These are phyloP conservation scores for Wickerhamiella azymoides DNA, from an alignment of 805 yeast species.

Conservation along the genomic window DNA sequence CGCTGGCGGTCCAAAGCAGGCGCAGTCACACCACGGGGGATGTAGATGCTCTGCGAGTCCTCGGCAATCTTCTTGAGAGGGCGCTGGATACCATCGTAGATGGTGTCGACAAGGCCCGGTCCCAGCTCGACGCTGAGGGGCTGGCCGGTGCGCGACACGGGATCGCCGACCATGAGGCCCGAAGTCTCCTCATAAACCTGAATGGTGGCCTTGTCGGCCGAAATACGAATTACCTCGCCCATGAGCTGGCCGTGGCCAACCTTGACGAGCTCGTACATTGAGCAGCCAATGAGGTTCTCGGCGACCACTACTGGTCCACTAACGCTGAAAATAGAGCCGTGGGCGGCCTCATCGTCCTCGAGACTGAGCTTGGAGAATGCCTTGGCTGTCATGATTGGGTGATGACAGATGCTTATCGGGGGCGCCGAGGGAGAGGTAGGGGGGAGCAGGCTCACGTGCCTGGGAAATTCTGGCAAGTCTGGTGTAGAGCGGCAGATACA, in stretches of 20 bases:
- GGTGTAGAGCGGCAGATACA: too few relatives aligned
- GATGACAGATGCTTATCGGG: not conserved
- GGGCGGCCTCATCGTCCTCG: slow-evolving; percentile 64
- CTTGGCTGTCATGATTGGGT: slow-evolving; percentile 29
- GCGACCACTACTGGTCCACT: slow-evolving; percentile 98
- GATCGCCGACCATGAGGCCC: slow-evolving; percentile 98
- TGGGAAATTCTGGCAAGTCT: too few relatives aligned
- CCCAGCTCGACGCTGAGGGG: slow-evolving; percentile 98
- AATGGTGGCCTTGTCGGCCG: slow-evolving; percentile 91
- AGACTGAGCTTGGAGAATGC: slow-evolving; percentile 74
- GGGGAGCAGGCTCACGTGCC: not conserved
- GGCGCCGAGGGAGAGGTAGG: not conserved
- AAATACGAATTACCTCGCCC: slow-evolving; percentile 97
- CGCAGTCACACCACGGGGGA: slow-evolving; percentile 96
- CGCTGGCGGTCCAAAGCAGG: slow-evolving; percentile 81
- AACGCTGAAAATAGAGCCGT: slow-evolving; percentile 75
- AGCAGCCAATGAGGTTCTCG: slow-evolving; percentile 98
- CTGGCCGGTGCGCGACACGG: slow-evolving; percentile 94
- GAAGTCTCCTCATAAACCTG: slow-evolving; percentile 99
- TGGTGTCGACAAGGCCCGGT: slow-evolving; percentile 98
- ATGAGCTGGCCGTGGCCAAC: slow-evolving; percentile 95
- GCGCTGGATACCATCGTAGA: slow-evolving; percentile 98
- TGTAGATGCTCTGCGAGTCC: slow-evolving; percentile 77
- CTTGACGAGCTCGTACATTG: slow-evolving; percentile 97
- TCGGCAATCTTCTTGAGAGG: slow-evolving; percentile 91